Percentiles rank a stretch among this genome's conserved stretches.
Evolutionary conservation across 1,139 yeast genomes (phyloP).

Genomic region (Citeromyces siamensis): DNA sequence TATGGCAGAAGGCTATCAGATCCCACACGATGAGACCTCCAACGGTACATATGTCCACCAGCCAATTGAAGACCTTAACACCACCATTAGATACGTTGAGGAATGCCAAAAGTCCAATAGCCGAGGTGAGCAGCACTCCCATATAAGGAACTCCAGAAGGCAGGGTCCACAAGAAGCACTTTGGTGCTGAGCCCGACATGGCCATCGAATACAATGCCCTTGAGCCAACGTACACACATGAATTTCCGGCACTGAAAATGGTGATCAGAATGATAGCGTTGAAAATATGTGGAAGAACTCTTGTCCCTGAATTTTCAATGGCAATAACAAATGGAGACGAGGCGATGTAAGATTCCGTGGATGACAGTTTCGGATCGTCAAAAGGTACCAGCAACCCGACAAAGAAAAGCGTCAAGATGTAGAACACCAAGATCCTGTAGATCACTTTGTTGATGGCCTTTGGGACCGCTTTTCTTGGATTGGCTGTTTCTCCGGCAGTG

Average conservation of each 20-base stretch:
- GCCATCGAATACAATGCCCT: constrained; percentile 45
- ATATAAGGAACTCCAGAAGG: constrained; percentile 34
- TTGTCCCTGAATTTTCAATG: constrained; percentile 12
- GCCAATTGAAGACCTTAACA: constrained; percentile 24
- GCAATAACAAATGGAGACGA: constrained; percentile 13
- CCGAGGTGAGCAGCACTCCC: constrained; percentile 1
- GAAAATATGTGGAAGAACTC: constrained; percentile 15
- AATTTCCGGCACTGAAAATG: constrained; percentile 42
- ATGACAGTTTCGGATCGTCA: constrained; percentile 9
- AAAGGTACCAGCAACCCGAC: constrained; percentile 29
- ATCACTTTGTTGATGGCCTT: constrained; percentile 38
- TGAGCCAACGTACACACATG: constrained; percentile 44
- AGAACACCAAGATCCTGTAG: constrained; percentile 35
- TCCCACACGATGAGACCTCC: constrained; percentile 26
- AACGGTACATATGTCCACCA: constrained; percentile 24
- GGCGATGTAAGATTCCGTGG: constrained; percentile 8
- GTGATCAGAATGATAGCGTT: constrained; percentile 42
- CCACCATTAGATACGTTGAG: constrained; percentile 12
- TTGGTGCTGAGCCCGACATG: constrained; percentile 37
- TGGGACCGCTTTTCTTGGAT: constrained; percentile 38
- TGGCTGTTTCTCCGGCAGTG: constrained; percentile 42
- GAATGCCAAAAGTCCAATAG: not conserved
- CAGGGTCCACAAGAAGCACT: constrained; percentile 34
- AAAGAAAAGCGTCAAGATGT: constrained; percentile 33
- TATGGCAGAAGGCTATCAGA: constrained; percentile 28